phyloP scores from a whole-genome alignment of 305 asterid genomes.

The Stenogyne calaminthoides region DNA sequence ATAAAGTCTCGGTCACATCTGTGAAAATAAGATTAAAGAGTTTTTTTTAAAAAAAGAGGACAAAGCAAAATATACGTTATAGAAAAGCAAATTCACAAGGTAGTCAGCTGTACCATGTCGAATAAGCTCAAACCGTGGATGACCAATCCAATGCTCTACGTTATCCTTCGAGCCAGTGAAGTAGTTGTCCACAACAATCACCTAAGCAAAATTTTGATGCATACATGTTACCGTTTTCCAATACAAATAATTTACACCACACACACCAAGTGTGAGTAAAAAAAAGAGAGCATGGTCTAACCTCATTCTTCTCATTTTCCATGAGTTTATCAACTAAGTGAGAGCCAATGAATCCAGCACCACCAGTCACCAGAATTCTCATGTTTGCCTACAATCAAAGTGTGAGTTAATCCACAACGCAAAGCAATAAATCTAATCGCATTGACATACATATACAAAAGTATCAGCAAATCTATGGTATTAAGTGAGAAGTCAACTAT shows the following conservation, averaged over 20 bases:
- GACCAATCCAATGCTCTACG: conserved; percentile 84
- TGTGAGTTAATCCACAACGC: not conserved
- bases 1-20: conserved; percentile 88
- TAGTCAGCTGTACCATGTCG: conserved; percentile 60
- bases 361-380: conserved; percentile 80
- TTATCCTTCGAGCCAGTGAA: conserved; percentile 96
- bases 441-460: not conserved
- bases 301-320: conserved; percentile 82
- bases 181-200: conserved; percentile 84
- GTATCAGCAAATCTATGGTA: not conserved
- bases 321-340: conserved; percentile 72
- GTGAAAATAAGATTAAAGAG: conserved; percentile 16
- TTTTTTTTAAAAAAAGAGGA: not conserved
- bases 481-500: not conserved
- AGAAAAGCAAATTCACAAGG: conserved; percentile 3
- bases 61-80: not conserved
- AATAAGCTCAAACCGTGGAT: conserved; percentile 92
- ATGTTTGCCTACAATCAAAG: conserved; percentile 60
- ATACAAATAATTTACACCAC: not conserved
- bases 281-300: conserved; percentile 1
- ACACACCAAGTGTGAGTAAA: not conserved
- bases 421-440: not conserved
- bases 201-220: conserved; percentile 40
- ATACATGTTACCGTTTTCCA: not conserved
- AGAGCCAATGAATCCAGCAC: conserved; percentile 84